These are phyloP conservation scores for Pythium oligandrum DNA, from an alignment of 352 stramenopile species.

Conservation along the genomic window DNA sequence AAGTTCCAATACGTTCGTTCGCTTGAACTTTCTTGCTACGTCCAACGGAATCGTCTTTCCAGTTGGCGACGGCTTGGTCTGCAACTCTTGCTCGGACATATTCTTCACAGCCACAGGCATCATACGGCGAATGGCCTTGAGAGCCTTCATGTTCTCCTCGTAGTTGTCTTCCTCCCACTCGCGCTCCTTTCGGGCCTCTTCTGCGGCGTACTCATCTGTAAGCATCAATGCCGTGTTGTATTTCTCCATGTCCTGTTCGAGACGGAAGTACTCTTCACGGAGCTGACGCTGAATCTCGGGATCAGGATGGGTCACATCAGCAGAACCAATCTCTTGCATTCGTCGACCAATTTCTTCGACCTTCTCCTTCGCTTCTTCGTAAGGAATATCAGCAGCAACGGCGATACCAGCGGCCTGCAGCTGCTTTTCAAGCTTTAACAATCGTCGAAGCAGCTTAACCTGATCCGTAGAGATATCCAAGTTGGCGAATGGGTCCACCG, in stretches of 20 bases:
- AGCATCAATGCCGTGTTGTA: constrained; percentile 90
- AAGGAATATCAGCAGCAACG: constrained; percentile 91
- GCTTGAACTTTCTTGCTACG: constrained; percentile 89
- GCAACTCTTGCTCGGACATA: constrained; percentile 85
- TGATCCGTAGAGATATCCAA: constrained; percentile 62
- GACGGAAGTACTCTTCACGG: constrained; percentile 90
- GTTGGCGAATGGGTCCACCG: constrained; percentile 61
- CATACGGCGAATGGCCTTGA: constrained; percentile 87
- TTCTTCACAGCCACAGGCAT: constrained; percentile 92
- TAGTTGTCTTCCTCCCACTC: constrained; percentile 91
- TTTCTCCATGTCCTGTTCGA: constrained; percentile 94
- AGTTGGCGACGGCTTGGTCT: constrained; percentile 58
- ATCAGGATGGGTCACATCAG: constrained; percentile 85
- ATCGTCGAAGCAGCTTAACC: constrained; percentile 67
- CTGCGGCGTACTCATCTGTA: constrained; percentile 90
- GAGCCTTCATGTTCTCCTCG: constrained; percentile 78
- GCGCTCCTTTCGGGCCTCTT: constrained; percentile 87
- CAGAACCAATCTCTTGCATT: constrained; percentile 91
- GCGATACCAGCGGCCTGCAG: constrained; percentile 81
- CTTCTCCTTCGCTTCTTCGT: constrained; percentile 89
- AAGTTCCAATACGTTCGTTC: constrained; percentile 89
- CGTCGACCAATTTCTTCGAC: constrained; percentile 87
- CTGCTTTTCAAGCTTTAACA: constrained; percentile 83
- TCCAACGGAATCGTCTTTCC: constrained; percentile 73
- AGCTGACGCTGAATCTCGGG: constrained; percentile 76